Percentiles rank a stretch among this genome's conserved stretches.
phyloP scores from a whole-genome alignment of 2,329 filamentous ascomycete genomes.

The Cucurbitaria berberidis region DNA sequence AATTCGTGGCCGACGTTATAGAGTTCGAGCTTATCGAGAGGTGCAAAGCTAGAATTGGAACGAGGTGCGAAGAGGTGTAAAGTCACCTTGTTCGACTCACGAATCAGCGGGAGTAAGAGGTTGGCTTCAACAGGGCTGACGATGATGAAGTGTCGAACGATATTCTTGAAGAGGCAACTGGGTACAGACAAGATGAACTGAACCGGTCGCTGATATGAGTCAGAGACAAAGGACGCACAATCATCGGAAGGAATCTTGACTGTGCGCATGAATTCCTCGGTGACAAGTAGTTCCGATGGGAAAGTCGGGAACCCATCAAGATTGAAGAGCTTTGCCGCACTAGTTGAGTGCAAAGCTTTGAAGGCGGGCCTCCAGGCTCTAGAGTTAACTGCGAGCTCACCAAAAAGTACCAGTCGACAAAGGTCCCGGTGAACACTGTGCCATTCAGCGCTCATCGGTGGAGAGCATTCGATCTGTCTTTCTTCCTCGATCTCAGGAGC shows the following conservation, averaged over 20 bases:
- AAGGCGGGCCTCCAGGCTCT: conserved; percentile 59
- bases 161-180: neutral
- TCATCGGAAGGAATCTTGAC: conserved; percentile 40
- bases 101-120: conserved; percentile 53
- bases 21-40: conserved; percentile 56
- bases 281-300: conserved; percentile 54
- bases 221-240: conserved; percentile 30
- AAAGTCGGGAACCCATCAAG: conserved; percentile 49
- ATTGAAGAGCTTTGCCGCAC: conserved; percentile 44
- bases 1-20: conserved; percentile 46
- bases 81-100: conserved; percentile 38
- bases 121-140: conserved; percentile 69
- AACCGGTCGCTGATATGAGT: conserved; percentile 60
- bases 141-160: too few species aligned
- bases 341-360: conserved; percentile 50
- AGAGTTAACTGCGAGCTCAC: too few species aligned
- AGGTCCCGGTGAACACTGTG: too few species aligned
- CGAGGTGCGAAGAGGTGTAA: conserved; percentile 62
- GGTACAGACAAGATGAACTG: conserved; percentile 58
- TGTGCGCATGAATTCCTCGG: conserved; percentile 59
- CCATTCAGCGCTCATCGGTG: too few species aligned
- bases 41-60: conserved; percentile 43
- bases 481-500: conserved; percentile 69
- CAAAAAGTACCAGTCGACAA: too few species aligned
- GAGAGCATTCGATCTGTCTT: conserved; percentile 60